Base-by-base conservation (phyloP, 139 green algal species). In the Chlamydomonas schloesseri region DNA sequence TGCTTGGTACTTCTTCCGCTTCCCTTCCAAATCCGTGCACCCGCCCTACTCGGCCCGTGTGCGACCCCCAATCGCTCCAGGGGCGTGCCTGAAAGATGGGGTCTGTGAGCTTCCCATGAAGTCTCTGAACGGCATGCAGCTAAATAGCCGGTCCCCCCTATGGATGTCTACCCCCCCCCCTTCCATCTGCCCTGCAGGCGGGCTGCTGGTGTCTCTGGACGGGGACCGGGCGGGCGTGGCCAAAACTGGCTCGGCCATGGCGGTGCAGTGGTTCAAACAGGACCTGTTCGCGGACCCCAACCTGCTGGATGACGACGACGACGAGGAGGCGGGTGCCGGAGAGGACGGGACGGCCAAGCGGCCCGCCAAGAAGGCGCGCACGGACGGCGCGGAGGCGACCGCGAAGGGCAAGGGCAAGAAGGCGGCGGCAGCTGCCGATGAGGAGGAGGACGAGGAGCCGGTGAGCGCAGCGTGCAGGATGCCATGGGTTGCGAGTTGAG, bases 191-290 rank as follows among this genome's bases (percentile, higher is more conserved):
- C n/a, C n/a, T n/a, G n/a, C 64, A 36, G 90, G 89, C n/a, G 93
- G 94, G 20, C 84, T 97, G 81, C 83, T 94, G 65, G 95, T 98
- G 31, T 50, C 70, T 50, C 90, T 98, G 75, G 95, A 98, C 71
- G 87, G 92, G 88, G 37, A 82, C 37, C 72, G 85, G 1, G 90
- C 83, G n/a, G 95, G 95, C 0, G 88, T 94, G 29, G 71, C 94
- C 0, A 90, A 86, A 28, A 94, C 72, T 23, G 83, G 80, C 0
- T 91, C 85, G 29, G 95, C 94, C 2, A 90, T 93, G 37, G 94
- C 94, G 2, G 89, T 91, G 26, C 95, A 98, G 93, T 98, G 96
- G 96, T 98, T 98, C 84, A 88, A 90, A 21, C 95, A 98, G 82
- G 94, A 97, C 46, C 55, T 97, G 28, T 98, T 97, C 69, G 74